Conservation (phyloP, 2,329 filamentous ascomycete genomes). For the Nemania sp. region DNA sequence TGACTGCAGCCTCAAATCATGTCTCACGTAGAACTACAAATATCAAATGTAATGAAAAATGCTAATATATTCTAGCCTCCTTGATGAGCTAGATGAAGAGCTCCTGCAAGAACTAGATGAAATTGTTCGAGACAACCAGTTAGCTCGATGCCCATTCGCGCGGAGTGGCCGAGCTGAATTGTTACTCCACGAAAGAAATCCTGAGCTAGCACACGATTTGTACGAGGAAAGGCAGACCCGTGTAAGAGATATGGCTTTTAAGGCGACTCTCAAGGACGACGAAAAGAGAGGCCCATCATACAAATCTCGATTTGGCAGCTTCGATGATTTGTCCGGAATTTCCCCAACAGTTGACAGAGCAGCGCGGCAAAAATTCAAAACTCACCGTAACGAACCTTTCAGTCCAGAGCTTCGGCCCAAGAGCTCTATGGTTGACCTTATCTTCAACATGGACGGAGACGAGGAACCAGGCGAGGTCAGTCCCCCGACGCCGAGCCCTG, state of each 20-base stretch:
- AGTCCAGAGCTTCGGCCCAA: slow-evolving; percentile 72
- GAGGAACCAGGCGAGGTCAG: slow-evolving; percentile 46
- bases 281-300: slow-evolving; percentile 66
- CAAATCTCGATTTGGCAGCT: slow-evolving; percentile 61
- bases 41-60: neutral
- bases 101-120: slow-evolving; percentile 79
- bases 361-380: slow-evolving; percentile 50
- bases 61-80: slow-evolving; percentile 47
- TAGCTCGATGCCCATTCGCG: slow-evolving; percentile 74
- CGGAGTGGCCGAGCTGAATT: slow-evolving; percentile 74
- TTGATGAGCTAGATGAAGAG: slow-evolving; percentile 84
- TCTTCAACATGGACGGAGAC: slow-evolving; percentile 94
- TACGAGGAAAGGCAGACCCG: slow-evolving; percentile 70
- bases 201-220: slow-evolving; percentile 65
- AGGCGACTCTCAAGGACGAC: slow-evolving; percentile 63
- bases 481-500: slow-evolving; percentile 37
- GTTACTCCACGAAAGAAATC: slow-evolving; percentile 65
- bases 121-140: slow-evolving; percentile 80
- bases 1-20: too few relatives aligned
- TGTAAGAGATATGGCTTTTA: slow-evolving; percentile 76
- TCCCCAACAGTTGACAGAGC: slow-evolving; percentile 49
- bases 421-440: slow-evolving; percentile 73
- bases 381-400: slow-evolving; percentile 56
- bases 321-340: slow-evolving; percentile 61
- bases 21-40: neutral